These are phyloP conservation scores for Plasmodium yoelii DNA, from an alignment of 169 alveolate species.

Conservation along the genomic window DNA sequence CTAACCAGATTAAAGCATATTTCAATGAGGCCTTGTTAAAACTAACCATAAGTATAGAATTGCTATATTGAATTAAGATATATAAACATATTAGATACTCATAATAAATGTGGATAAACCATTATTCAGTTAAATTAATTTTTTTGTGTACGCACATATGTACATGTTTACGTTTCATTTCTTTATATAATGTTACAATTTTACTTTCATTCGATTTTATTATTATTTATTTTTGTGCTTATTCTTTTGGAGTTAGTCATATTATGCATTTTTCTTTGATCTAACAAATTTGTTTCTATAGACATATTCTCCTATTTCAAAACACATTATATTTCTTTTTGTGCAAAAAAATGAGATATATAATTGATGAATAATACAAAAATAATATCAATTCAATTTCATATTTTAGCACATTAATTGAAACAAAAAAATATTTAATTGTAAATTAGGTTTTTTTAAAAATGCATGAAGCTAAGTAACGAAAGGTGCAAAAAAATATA, in stretches of 20 bases:
- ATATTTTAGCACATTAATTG: conserved; percentile 19
- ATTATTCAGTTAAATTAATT: background rate
- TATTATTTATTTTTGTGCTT: background rate
- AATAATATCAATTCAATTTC: conserved; percentile 24
- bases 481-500: background rate
- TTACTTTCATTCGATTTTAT: background rate
- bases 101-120: conserved; percentile 3
- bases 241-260: background rate
- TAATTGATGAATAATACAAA: conserved; percentile 13
- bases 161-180: background rate
- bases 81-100: background rate
- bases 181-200: background rate
- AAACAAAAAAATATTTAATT: conserved; percentile 51
- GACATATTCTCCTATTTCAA: conserved; percentile 16
- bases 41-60: conserved; percentile 58
- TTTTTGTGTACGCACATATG: background rate
- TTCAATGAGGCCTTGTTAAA: conserved; percentile 54
- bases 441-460: conserved; percentile 52
- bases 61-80: conserved; percentile 23
- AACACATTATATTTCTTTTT: conserved; percentile 1
- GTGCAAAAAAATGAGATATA: conserved; percentile 26
- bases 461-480: conserved; percentile 25
- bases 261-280: background rate
- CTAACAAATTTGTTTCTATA: background rate
- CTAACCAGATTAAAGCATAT: conserved; percentile 53